Conservation (phyloP, 805 yeast species). For the Wickerhamomyces sydowiorum region DNA sequence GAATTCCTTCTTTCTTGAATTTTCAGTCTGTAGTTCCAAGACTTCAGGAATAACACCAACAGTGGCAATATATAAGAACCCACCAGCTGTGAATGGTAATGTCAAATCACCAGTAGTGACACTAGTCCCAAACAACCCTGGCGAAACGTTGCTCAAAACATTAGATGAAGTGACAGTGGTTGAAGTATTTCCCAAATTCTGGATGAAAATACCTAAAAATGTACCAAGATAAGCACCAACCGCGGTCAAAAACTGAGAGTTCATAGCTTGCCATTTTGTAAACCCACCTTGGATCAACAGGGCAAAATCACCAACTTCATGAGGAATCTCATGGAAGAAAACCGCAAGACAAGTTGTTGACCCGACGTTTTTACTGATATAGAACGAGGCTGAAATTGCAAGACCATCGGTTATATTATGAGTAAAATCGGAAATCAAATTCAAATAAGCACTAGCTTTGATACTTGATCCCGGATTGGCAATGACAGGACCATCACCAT, state of each 20-base stretch:
- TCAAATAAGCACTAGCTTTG: constrained; percentile 49
- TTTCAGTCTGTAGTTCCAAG: constrained; percentile 35
- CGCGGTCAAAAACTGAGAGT: constrained; percentile 62
- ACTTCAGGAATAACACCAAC: constrained; percentile 75
- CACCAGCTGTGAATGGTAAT: constrained; percentile 73
- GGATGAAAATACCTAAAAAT: constrained; percentile 53
- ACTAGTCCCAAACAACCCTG: constrained; percentile 44
- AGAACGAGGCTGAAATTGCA: constrained; percentile 68
- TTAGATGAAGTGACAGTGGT: constrained; percentile 1
- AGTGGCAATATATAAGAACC: constrained; percentile 65
- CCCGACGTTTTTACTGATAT: constrained; percentile 53
- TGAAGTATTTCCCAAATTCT: constrained; percentile 27
- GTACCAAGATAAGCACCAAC: constrained; percentile 64
- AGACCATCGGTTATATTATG: constrained; percentile 78
- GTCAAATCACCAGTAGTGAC: constrained; percentile 47
- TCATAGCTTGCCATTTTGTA: constrained; percentile 58
- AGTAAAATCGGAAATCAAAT: constrained; percentile 62
- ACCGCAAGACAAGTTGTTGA: constrained; percentile 67
- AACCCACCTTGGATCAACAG: constrained; percentile 64
- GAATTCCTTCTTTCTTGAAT: constrained; percentile 33
- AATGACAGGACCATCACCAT: constrained; percentile 21
- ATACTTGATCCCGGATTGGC: constrained; percentile 31
- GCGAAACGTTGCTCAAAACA: constrained; percentile 9
- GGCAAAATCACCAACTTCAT: constrained; percentile 78
- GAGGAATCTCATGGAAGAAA: constrained; percentile 75